phyloP scores from a whole-genome alignment of 768 basidiomycete genomes.

The Hypholoma fasciculare region DNA sequence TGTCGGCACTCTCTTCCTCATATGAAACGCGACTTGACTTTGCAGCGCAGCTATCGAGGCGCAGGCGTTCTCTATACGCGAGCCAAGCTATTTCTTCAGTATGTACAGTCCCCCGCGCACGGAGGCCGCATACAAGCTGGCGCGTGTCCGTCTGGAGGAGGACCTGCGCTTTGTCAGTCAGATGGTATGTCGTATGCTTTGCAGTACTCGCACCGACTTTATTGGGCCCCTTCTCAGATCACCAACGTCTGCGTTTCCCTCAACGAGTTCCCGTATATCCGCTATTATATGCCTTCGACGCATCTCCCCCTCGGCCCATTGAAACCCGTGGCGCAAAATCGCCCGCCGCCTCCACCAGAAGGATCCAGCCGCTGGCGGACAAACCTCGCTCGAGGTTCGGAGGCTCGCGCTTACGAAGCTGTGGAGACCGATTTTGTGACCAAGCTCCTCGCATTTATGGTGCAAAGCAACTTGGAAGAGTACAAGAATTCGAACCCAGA shows the following conservation, averaged over 20 bases:
- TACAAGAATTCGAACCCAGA: constrained; percentile 84
- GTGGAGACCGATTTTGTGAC: constrained; percentile 77
- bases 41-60: constrained; percentile 71
- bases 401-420: constrained; percentile 66
- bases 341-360: constrained; percentile 67
- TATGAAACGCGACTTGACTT: background rate
- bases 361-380: constrained; percentile 74
- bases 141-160: constrained; percentile 80
- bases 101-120: constrained; percentile 84
- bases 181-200: constrained; percentile 45
- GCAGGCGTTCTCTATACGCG: constrained; percentile 78
- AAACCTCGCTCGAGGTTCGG: constrained; percentile 72
- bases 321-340: constrained; percentile 62
- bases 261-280: constrained; percentile 90
- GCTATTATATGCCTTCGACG: constrained; percentile 86
- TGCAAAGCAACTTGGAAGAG: constrained; percentile 84
- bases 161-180: constrained; percentile 79
- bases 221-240: constrained; percentile 47
- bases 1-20: background rate
- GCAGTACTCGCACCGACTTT: background rate
- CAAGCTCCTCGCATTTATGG: constrained; percentile 81
- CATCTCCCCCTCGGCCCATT: constrained; percentile 86
- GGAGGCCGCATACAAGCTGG: constrained; percentile 62
- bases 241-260: constrained; percentile 87
- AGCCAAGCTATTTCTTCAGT: constrained; percentile 83